Evolutionary conservation across 805 yeast species (phyloP).

Genomic region (Clavispora carvajalis): DNA sequence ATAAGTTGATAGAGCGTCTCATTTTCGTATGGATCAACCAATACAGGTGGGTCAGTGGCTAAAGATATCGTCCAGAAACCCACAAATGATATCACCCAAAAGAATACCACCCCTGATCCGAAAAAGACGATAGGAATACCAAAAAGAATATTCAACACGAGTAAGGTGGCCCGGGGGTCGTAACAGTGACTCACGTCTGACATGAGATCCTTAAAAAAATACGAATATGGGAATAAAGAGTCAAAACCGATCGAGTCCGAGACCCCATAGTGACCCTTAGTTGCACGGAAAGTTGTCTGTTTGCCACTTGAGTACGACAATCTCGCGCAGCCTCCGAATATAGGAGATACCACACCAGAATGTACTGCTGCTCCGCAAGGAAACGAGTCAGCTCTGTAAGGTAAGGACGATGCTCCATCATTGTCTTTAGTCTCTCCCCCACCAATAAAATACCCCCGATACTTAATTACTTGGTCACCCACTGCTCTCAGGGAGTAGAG

Average conservation of each 20-base stretch:
- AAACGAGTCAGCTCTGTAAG: constrained; percentile 84
- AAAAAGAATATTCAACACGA: constrained; percentile 52
- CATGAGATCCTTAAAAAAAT: constrained; percentile 45
- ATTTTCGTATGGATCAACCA: constrained; percentile 48
- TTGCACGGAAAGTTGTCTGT: constrained; percentile 39
- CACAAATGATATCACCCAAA: constrained; percentile 54
- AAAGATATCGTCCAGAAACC: constrained; percentile 83
- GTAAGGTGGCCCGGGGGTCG: constrained; percentile 61
- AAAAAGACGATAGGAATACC: constrained; percentile 59
- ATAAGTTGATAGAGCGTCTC: constrained; percentile 55
- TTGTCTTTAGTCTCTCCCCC: constrained; percentile 47
- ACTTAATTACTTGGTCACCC: constrained; percentile 63
- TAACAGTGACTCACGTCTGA: constrained; percentile 45
- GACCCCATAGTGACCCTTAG: constrained; percentile 48
- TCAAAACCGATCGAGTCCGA: constrained; percentile 54
- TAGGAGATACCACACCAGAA: constrained; percentile 70
- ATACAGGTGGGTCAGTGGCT: constrained; percentile 73
- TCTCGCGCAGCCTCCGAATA: constrained; percentile 74
- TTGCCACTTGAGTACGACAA: constrained; percentile 53
- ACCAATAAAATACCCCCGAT: constrained; percentile 70
- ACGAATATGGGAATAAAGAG: constrained; percentile 74
- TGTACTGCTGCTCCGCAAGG: constrained; percentile 90
- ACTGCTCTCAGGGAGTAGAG: constrained; percentile 70
- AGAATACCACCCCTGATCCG: constrained; percentile 40
- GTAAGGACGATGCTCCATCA: constrained; percentile 37